A percentile compares a stretch with the other conserved stretches of the same genome.
These are phyloP conservation scores for Liquidambar formosana DNA, from an alignment of 164 flowering plant species.

Conservation along the genomic window DNA sequence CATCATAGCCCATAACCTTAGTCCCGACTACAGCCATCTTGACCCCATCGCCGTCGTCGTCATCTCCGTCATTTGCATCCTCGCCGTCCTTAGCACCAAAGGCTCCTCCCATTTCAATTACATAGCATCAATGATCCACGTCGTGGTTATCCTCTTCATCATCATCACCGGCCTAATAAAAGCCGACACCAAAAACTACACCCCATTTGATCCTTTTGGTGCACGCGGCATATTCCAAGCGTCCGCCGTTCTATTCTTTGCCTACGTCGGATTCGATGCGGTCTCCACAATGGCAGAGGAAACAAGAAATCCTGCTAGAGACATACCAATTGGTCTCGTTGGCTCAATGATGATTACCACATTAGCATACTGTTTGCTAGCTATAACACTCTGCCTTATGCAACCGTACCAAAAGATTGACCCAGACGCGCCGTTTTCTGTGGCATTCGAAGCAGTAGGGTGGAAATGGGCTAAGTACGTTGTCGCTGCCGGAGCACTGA, in stretches of 20 bases:
- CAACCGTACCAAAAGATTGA: constrained; percentile 35
- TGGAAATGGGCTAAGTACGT: constrained; percentile 66
- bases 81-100: constrained; percentile 53
- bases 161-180: constrained; percentile 46
- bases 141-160: constrained; percentile 52
- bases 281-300: constrained; percentile 67
- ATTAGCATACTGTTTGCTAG: constrained; percentile 32
- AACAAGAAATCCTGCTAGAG: constrained; percentile 52
- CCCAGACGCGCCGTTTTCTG: constrained; percentile 52
- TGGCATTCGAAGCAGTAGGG: constrained; percentile 56
- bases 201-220: constrained; percentile 42
- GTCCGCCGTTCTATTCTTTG: constrained; percentile 58
- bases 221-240: constrained; percentile 46
- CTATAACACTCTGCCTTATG: constrained; percentile 52
- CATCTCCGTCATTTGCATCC: constrained; percentile 27
- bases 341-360: constrained; percentile 48
- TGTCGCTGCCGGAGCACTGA: constrained; percentile 63
- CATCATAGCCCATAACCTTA: constrained; percentile 28
- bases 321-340: constrained; percentile 59
- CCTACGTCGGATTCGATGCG: constrained; percentile 60
- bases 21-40: constrained; percentile 38
- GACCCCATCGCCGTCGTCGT: constrained; percentile 62
- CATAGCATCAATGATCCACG: constrained; percentile 47
- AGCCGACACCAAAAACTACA: constrained; percentile 42
- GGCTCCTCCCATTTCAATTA: constrained; percentile 59